phyloP scores from a whole-genome alignment of 2,329 filamentous ascomycete genomes.

The Fusarium verticillioides region DNA sequence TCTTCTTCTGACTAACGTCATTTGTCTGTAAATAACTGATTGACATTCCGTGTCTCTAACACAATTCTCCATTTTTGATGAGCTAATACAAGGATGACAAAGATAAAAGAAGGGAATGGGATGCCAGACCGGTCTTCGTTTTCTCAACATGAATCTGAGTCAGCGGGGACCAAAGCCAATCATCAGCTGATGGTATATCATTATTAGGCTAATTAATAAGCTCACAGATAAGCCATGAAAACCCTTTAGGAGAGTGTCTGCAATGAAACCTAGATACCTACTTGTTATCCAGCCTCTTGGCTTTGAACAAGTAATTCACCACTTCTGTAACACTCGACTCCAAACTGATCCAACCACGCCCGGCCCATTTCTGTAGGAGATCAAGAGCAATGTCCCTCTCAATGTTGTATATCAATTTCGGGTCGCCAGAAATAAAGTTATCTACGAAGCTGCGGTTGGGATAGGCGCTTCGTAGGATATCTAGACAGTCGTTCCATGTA shows the following conservation, averaged over 20 bases:
- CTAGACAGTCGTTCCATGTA: conserved; percentile 29
- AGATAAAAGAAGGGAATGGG: background rate
- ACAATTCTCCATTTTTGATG: background rate
- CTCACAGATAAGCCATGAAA: background rate
- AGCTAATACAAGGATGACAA: background rate
- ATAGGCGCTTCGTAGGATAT: conserved; percentile 15
- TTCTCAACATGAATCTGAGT: background rate
- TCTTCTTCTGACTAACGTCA: background rate
- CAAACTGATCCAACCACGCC: conserved; percentile 22
- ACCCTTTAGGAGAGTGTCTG: background rate
- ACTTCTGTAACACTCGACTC: conserved; percentile 12
- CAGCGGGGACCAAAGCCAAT: background rate
- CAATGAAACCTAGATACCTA: background rate
- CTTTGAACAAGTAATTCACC: conserved; percentile 13
- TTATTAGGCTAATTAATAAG: background rate
- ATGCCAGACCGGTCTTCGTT: background rate
- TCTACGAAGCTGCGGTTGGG: conserved; percentile 12
- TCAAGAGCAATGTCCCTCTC: conserved; percentile 24
- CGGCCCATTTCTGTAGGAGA: conserved; percentile 28
- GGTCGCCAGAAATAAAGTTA: conserved; percentile 17
- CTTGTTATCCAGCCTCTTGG: background rate
- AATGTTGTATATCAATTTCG: conserved; percentile 11
- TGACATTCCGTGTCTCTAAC: background rate
- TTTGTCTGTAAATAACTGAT: background rate
- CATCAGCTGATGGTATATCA: background rate